Conservation (phyloP, 2,329 filamentous ascomycete species). For the Torrubiella hemipterigena region DNA sequence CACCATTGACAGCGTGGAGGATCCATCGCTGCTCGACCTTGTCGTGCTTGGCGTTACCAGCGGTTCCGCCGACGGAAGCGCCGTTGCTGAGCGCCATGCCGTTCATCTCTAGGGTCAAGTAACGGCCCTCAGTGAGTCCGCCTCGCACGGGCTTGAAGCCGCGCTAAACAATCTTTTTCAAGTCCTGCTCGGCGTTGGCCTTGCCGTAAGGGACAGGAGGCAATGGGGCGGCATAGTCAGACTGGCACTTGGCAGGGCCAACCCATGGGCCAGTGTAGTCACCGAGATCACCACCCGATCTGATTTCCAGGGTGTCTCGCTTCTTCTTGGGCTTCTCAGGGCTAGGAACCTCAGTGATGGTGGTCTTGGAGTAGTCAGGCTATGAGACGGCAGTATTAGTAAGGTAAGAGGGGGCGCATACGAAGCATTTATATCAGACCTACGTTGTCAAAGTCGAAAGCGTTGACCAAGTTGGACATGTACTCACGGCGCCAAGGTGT, state of each 20-base stretch:
- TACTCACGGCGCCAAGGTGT: conserved; percentile 14
- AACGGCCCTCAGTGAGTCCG: conserved; percentile 39
- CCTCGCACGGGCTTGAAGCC: conserved; percentile 41
- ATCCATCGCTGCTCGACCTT: conserved; percentile 34
- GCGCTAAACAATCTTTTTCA: conserved; percentile 28
- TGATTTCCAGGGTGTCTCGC: too few species aligned
- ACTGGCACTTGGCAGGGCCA: conserved; percentile 28
- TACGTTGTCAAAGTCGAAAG: conserved; percentile 29
- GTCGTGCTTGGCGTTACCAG: conserved; percentile 18
- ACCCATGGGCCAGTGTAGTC: conserved; percentile 10
- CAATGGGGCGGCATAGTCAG: conserved; percentile 10
- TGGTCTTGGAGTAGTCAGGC: too few species aligned
- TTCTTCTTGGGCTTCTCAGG: too few species aligned
- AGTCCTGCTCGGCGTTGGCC: conserved; percentile 15
- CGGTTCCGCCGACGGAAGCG: conserved; percentile 6
- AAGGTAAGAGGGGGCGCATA: too few species aligned
- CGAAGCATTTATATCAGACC: conserved; percentile 32
- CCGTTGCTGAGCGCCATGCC: conserved; percentile 26
- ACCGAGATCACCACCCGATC: too few species aligned
- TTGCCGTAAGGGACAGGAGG: conserved; percentile 29
- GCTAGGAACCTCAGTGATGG: too few species aligned
- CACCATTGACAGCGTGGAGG: conserved; percentile 23
- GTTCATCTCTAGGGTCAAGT: conserved; percentile 33
- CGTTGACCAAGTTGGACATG: conserved; percentile 17
- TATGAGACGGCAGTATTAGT: too few species aligned